A percentile compares a stretch with the other conserved stretches of the same genome.
phyloP scores from a whole-genome alignment of 345 rosid species.

The Trapa incisa region DNA sequence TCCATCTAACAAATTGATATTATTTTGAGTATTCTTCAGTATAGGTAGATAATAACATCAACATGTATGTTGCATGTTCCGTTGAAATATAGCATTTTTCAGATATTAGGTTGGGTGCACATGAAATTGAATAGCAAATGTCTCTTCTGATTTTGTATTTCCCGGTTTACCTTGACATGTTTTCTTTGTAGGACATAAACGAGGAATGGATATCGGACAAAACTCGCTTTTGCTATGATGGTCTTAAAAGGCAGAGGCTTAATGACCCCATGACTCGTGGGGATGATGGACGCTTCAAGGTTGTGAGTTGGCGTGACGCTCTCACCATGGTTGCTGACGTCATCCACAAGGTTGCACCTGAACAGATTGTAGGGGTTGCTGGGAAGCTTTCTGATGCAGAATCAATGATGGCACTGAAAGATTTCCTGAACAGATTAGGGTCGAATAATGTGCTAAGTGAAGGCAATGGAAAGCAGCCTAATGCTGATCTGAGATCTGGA shows the following conservation, averaged over 20 bases:
- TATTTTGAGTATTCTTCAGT: neutral
- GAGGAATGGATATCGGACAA: conserved; percentile 99
- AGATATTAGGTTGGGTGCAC: neutral
- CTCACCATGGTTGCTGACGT: conserved; percentile 83
- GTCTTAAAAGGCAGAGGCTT: conserved; percentile 95
- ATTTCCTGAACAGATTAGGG: conserved; percentile 87
- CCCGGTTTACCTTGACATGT: neutral
- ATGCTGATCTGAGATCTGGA: conserved; percentile 86
- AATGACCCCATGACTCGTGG: conserved; percentile 98
- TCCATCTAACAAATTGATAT: neutral
- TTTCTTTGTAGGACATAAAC: conserved; percentile 74
- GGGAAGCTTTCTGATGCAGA: conserved; percentile 95
- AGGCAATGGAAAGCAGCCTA: conserved; percentile 64
- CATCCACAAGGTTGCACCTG: conserved; percentile 59
- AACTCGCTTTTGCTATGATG: conserved; percentile 90
- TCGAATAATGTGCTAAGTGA: conserved; percentile 89
- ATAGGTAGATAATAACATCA: neutral
- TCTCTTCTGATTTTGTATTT: neutral
- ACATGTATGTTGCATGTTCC: neutral
- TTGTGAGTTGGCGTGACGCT: conserved; percentile 94
- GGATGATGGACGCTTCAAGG: conserved; percentile 78
- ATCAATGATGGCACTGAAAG: conserved; percentile 96
- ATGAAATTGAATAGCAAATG: neutral
- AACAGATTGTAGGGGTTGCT: conserved; percentile 81
- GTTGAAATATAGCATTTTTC: neutral